Evolutionary conservation across 257 asterid species (phyloP).

Genomic region (Ilex asprella): DNA sequence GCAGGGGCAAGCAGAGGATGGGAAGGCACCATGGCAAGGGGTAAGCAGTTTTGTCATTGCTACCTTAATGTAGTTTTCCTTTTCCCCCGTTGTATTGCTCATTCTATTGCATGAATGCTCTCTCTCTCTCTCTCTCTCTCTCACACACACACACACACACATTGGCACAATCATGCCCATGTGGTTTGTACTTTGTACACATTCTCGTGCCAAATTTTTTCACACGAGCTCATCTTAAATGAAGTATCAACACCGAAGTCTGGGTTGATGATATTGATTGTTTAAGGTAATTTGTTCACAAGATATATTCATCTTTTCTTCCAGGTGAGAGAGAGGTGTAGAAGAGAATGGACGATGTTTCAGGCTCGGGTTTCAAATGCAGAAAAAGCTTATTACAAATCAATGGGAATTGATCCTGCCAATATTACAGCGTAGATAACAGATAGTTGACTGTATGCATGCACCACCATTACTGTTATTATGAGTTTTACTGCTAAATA

Average conservation of each 20-base stretch:
- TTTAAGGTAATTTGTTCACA: constrained; percentile 6
- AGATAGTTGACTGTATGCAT: too few relatives aligned
- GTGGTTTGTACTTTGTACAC: not conserved
- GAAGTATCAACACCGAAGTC: not conserved
- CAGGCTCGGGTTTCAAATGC: constrained; percentile 48
- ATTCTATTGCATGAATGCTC: too few relatives aligned
- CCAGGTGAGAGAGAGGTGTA: constrained; percentile 2
- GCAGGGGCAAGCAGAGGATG: too few relatives aligned
- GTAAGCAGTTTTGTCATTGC: not conserved
- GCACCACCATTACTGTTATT: too few relatives aligned
- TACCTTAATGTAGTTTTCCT: too few relatives aligned
- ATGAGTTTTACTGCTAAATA: too few relatives aligned
- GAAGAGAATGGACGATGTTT: constrained; percentile 57
- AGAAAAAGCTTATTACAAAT: constrained; percentile 49
- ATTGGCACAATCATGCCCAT: too few relatives aligned
- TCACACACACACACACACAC: too few relatives aligned
- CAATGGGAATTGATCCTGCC: constrained; percentile 41
- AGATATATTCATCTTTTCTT: constrained; percentile 6
- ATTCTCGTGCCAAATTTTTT: not conserved
- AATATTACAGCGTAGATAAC: constrained; percentile 16
- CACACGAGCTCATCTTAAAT: not conserved
- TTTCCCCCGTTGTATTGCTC: too few relatives aligned
- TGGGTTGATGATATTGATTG: not conserved
- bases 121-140: not conserved
- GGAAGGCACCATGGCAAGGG: not conserved